Conservation (phyloP, 495 filamentous ascomycete species). For the Stereocaulon alpinum region DNA sequence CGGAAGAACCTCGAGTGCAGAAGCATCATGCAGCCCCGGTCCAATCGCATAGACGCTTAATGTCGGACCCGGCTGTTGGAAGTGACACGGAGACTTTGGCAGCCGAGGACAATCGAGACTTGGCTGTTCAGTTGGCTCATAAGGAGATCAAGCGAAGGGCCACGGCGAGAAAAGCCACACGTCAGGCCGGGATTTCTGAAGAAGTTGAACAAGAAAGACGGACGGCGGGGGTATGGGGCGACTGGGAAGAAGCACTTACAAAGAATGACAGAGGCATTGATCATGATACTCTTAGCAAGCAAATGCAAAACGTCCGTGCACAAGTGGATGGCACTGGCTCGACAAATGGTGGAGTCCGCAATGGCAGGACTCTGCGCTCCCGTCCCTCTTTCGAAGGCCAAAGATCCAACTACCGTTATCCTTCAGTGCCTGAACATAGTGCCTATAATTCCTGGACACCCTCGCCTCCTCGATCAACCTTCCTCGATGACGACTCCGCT, state of each 20-base stretch:
- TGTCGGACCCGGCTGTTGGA: slow-evolving; percentile 33
- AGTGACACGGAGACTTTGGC: slow-evolving; percentile 46
- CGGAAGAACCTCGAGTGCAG: not conserved
- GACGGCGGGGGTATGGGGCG: slow-evolving; percentile 53
- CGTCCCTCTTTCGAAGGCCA: slow-evolving; percentile 7
- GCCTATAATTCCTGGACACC: not conserved
- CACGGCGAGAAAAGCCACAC: slow-evolving; percentile 43
- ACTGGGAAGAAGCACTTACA: slow-evolving; percentile 37
- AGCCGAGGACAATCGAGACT: slow-evolving; percentile 57
- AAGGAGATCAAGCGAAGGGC: slow-evolving; percentile 63
- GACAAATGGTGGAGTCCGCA: slow-evolving; percentile 15
- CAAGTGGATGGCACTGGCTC: slow-evolving; percentile 17
- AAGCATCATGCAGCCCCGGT: slow-evolving; percentile 9
- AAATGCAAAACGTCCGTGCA: slow-evolving; percentile 35
- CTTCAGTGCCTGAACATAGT: slow-evolving; percentile 41
- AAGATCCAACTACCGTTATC: slow-evolving; percentile 39
- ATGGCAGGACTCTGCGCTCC: not conserved
- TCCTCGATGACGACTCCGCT: slow-evolving; percentile 12
- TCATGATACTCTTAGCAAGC: slow-evolving; percentile 37
- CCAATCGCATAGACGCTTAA: slow-evolving; percentile 17
- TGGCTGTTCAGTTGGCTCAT: slow-evolving; percentile 68
- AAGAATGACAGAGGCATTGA: slow-evolving; percentile 22
- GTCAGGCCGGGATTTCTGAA: slow-evolving; percentile 42
- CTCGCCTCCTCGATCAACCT: slow-evolving; percentile 12
- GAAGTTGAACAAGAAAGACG: slow-evolving; percentile 49